These are phyloP conservation scores for Phoma sp. DNA, from an alignment of 2,329 filamentous ascomycete genomes.

Conservation along the genomic window DNA sequence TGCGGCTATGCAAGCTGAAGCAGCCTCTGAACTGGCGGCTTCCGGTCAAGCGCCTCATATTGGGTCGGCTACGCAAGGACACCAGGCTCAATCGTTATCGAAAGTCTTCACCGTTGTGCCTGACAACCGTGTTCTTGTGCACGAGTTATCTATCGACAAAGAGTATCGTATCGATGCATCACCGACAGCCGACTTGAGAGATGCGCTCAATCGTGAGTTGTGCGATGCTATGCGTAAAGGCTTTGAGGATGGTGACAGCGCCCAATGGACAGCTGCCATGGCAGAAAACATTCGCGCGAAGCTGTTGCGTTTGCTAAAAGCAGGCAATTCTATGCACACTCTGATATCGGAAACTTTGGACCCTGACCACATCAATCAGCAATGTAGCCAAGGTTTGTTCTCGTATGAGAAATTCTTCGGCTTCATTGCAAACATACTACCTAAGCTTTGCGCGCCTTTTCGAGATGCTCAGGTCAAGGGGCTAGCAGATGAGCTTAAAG, in stretches of 20 bases:
- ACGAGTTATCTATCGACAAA: constrained; percentile 80
- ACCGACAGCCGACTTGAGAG: constrained; percentile 62
- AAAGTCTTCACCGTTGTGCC: constrained; percentile 68
- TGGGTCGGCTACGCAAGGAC: constrained; percentile 30
- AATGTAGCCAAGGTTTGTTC: constrained; percentile 74
- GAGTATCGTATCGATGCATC: constrained; percentile 72
- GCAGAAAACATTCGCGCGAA: constrained; percentile 74
- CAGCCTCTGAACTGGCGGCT: constrained; percentile 39
- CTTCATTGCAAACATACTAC: constrained; percentile 75
- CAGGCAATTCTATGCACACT: constrained; percentile 74
- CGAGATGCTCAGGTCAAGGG: constrained; percentile 77
- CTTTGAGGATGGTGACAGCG: constrained; percentile 68
- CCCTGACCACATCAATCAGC: constrained; percentile 70
- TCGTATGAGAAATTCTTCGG: constrained; percentile 82
- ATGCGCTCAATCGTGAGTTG: constrained; percentile 65
- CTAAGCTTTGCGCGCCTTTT: constrained; percentile 80
- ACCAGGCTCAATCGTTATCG: constrained; percentile 54
- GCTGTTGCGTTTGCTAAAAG: constrained; percentile 72
- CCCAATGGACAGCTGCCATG: constrained; percentile 72
- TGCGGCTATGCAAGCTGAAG: constrained; percentile 46
- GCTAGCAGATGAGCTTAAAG: constrained; percentile 64
- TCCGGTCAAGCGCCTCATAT: constrained; percentile 22
- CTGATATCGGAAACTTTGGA: constrained; percentile 79
- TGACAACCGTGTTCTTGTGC: constrained; percentile 75
- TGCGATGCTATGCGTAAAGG: constrained; percentile 67